These are phyloP conservation scores for Draba incana DNA, from an alignment of 345 rosid genomes.

Conservation along the genomic window DNA sequence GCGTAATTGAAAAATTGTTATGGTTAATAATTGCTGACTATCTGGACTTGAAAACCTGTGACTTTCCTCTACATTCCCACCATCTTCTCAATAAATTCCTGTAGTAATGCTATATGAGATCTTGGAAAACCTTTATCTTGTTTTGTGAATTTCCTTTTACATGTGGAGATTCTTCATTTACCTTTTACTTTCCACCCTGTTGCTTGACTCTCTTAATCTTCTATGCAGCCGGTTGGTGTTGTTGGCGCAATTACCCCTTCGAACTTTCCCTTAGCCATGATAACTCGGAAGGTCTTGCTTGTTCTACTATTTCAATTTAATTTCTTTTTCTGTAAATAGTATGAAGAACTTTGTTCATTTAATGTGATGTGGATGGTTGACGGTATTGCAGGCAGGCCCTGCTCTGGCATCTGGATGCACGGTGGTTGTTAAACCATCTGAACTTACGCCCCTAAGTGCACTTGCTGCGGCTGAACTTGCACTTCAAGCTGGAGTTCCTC, in stretches of 20 bases:
- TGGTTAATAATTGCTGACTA: background rate
- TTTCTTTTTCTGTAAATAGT: conserved; percentile 11
- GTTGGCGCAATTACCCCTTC: conserved; percentile 95
- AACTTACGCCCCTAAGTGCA: conserved; percentile 95
- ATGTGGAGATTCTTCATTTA: conserved; percentile 19
- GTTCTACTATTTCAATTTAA: conserved; percentile 1
- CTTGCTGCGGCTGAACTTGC: conserved; percentile 95
- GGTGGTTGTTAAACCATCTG: conserved; percentile 93
- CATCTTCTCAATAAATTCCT: too few species aligned
- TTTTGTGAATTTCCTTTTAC: background rate
- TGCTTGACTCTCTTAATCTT: conserved; percentile 29
- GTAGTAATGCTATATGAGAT: too few species aligned
- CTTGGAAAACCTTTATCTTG: conserved; percentile 1
- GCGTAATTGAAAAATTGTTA: too few species aligned
- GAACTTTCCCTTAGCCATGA: conserved; percentile 99
- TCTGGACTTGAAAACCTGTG: background rate
- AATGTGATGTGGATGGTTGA: conserved; percentile 37
- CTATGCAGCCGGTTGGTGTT: conserved; percentile 91
- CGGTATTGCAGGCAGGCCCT: conserved; percentile 78
- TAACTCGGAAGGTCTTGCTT: conserved; percentile 81
- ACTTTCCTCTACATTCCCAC: background rate
- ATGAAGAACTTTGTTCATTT: background rate
- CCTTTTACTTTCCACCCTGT: background rate
- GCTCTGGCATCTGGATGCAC: conserved; percentile 99
- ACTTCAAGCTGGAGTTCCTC: conserved; percentile 97